phyloP scores from a whole-genome alignment of 768 basidiomycete genomes.

The Boletus reticuloceps region DNA sequence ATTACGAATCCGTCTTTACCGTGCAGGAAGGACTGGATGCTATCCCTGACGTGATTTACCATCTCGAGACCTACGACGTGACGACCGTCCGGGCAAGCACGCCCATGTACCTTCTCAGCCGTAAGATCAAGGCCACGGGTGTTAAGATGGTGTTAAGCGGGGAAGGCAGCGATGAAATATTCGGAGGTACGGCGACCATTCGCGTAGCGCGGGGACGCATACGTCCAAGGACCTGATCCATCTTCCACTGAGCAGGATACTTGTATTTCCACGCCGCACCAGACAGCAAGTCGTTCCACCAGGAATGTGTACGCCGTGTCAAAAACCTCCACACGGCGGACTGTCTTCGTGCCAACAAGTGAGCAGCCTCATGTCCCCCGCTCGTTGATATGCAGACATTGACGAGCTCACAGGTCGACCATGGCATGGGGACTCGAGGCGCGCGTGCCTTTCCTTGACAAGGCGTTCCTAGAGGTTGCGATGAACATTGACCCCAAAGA shows the following conservation, averaged over 20 bases:
- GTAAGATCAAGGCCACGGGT: slow-evolving; percentile 99
- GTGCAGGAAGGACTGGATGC: slow-evolving; percentile 98
- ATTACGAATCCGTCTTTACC: slow-evolving; percentile 98
- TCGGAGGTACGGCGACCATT: slow-evolving; percentile 66
- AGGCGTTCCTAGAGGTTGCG: slow-evolving; percentile 88
- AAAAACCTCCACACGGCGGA: slow-evolving; percentile 98
- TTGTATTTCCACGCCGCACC: slow-evolving; percentile 99
- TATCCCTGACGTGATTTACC: slow-evolving; percentile 95
- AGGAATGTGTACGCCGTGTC: slow-evolving; percentile 91
- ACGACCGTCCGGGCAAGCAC: slow-evolving; percentile 97
- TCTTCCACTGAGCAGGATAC: slow-evolving; percentile 60
- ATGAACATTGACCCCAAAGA: slow-evolving; percentile 87
- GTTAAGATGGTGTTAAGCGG: slow-evolving; percentile 99
- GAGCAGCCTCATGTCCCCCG: slow-evolving; percentile 18
- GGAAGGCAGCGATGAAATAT: slow-evolving; percentile 96
- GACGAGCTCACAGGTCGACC: slow-evolving; percentile 63
- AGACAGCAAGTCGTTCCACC: slow-evolving; percentile 83
- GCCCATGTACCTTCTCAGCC: slow-evolving; percentile 96
- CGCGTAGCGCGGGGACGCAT: neutral
- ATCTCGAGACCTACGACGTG: slow-evolving; percentile 98
- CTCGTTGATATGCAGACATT: neutral
- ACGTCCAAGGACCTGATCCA: slow-evolving; percentile 4
- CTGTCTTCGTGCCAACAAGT: slow-evolving; percentile 98
- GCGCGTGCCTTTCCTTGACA: slow-evolving; percentile 98
- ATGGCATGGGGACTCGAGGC: slow-evolving; percentile 99